Conservation (phyloP, 495 filamentous ascomycete species). For the Aspergillus kassunensis region DNA sequence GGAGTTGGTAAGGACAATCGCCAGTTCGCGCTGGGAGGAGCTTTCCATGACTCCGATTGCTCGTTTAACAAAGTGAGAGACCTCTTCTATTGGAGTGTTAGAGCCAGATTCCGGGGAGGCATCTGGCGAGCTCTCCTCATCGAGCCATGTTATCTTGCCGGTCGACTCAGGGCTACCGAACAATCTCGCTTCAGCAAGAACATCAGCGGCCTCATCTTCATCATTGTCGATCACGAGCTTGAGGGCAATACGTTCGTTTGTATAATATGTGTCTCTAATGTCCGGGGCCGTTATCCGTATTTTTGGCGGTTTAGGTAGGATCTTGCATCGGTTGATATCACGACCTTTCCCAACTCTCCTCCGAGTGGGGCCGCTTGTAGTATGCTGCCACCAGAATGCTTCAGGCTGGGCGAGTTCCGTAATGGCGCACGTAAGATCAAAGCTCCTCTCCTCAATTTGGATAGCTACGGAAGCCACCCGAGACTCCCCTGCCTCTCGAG, state of each 20-base stretch:
- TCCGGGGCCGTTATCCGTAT: slow-evolving; percentile 66
- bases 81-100: slow-evolving; percentile 29
- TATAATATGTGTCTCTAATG: slow-evolving; percentile 69
- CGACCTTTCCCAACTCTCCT: slow-evolving; percentile 39
- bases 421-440: slow-evolving; percentile 63
- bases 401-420: slow-evolving; percentile 42
- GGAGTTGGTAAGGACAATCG: slow-evolving; percentile 33
- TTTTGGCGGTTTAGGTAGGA: slow-evolving; percentile 89
- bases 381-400: slow-evolving; percentile 53
- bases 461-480: slow-evolving; percentile 62
- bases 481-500: slow-evolving; percentile 77
- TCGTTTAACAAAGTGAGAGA: slow-evolving; percentile 34
- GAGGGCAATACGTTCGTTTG: slow-evolving; percentile 68
- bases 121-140: slow-evolving; percentile 25
- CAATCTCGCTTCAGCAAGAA: slow-evolving; percentile 63
- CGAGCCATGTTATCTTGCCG: slow-evolving; percentile 46
- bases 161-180: slow-evolving; percentile 54
- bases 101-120: slow-evolving; percentile 17
- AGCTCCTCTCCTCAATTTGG: slow-evolving; percentile 57
- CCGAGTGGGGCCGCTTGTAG: slow-evolving; percentile 30
- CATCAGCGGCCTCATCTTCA: slow-evolving; percentile 74
- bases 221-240: slow-evolving; percentile 71
- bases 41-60: slow-evolving; percentile 47
- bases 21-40: slow-evolving; percentile 32
- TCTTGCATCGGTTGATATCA: slow-evolving; percentile 48